These are phyloP conservation scores for Cyberlindnera nakhonratchasimensis DNA, from an alignment of 805 yeast species.

Conservation along the genomic window DNA sequence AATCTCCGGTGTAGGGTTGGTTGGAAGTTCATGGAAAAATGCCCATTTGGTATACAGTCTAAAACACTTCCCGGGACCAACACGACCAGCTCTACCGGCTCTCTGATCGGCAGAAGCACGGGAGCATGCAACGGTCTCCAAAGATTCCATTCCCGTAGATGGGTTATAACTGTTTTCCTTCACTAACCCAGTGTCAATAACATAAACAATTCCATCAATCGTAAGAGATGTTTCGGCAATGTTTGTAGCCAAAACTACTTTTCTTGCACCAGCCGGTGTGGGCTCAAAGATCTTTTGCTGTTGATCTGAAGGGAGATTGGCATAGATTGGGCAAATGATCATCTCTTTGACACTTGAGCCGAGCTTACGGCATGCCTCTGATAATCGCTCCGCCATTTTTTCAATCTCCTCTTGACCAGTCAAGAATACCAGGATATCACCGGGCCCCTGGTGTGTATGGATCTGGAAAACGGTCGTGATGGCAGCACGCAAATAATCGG, in stretches of 20 bases:
- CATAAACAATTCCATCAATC: conserved; percentile 92
- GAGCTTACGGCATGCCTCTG: conserved; percentile 60
- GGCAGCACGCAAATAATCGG: conserved; percentile 88
- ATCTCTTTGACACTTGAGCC: conserved; percentile 53
- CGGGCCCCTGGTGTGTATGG: conserved; percentile 65
- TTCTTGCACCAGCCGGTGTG: conserved; percentile 74
- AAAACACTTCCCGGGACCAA: conserved; percentile 94
- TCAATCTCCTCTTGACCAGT: conserved; percentile 98
- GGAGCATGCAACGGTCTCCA: conserved; percentile 84
- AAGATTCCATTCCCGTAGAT: conserved; percentile 80
- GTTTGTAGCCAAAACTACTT: conserved; percentile 91
- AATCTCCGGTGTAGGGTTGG: conserved; percentile 89
- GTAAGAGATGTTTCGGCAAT: conserved; percentile 97
- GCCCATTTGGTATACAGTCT: conserved; percentile 84
- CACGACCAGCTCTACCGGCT: conserved; percentile 98
- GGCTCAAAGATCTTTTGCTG: conserved; percentile 83
- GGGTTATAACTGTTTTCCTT: conserved; percentile 91
- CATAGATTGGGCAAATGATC: conserved; percentile 82
- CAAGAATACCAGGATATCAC: conserved; percentile 85
- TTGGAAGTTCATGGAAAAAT: conserved; percentile 69
- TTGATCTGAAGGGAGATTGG: conserved; percentile 82
- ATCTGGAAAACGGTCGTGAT: conserved; percentile 84
- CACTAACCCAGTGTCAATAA: conserved; percentile 92
- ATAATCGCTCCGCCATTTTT: conserved; percentile 63
- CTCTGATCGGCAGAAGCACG: conserved; percentile 95